Base-by-base conservation (phyloP, 2,329 filamentous ascomycete species). In the Exophiala dermatitidis region DNA sequence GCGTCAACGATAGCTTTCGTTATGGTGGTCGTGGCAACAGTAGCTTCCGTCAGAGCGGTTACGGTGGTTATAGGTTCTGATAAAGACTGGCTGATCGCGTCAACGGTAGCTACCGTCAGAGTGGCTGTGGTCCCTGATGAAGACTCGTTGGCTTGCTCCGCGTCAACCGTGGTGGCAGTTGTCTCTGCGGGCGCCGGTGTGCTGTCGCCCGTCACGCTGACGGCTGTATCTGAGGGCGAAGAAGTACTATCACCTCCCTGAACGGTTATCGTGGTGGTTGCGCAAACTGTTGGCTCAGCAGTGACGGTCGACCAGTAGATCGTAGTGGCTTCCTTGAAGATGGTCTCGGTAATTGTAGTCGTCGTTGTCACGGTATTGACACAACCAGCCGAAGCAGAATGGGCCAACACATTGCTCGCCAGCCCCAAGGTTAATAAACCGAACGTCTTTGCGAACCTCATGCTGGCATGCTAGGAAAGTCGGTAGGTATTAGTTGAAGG, bases 261-360 rank as follows among this genome's bases (percentile, higher is more conserved):
- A 7, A 55, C 48, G 19, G 49, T 55, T 2, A 55, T 48, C 6
- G 50, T 48, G 28, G 49, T 52, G 7, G 53, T 52, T 4, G 49
- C 45, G 19, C 53, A 56, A 46, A 49, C 47, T 10, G 36, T 44
- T 4, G 53, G 49, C 6, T 38, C 44, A 46, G 46, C 38, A 33
- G 31, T 46, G 30, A 55, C 31, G 3, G 53, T 55, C 10, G 53
- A 55, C 26, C 41, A 49, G 28, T 52, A 55, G 19, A 51, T 34
- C 1, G 53, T 55, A 31, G 44, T 55, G 10, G 52, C 44, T 40
- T 50, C 52, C 37, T 54, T 54, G 42, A 36, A 50, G 29, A 54
- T 30, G 8, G 52, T 54, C n/a, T 40, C 47, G 33, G 53, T 55
- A 4, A 33, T 48, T 8, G 52, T 54, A 7, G 42, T 43, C n/a